Evolutionary conservation across 2,329 filamentous ascomycete genomes (phyloP), one percentile per base, ranked within the genome.

Genomic region (Cercospora sp.): DNA sequence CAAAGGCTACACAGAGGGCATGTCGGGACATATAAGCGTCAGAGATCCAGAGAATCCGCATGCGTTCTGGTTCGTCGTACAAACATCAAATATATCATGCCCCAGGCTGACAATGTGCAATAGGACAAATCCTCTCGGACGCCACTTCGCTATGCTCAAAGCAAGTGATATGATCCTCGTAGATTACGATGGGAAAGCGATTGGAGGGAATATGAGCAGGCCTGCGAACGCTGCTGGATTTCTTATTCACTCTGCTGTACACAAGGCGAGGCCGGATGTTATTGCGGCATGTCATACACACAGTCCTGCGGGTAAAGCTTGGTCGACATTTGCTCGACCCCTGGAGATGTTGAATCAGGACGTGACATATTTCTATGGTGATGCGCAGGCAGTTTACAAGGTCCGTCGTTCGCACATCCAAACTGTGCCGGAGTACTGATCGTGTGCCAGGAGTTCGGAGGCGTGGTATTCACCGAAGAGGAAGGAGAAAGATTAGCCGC

Each of bases 331-430:
- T 74, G 88, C 84, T 1, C 82, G 81, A 28, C 86, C 85, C 1
- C 81, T 92, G 18, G 89, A 91, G 68, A 92, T 92, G 89, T 81
- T 92, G 65, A 90, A 87, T 63, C 89, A 88, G 80, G 90, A 89
- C 77, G 85, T 89, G 3, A 87, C 86, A 74, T 87, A 87, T 72
- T 85, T 92, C 70, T 86, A 90, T 77, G 82, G 82, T 30, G 84
- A 87, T 18, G 85, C 86, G 5, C 89, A 91, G 73, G 85, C 85
- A 9, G 87, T 91, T 1, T 91, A 91, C 75, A 68, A 72, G 67
- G 73, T 74, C 43, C 63, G 72, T n/a, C n/a, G n/a, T n/a, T n/a
- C n/a, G n/a, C n/a, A n/a, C n/a, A n/a, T n/a, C n/a, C n/a, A n/a
- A n/a, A n/a, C n/a, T n/a, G n/a, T n/a, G n/a, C n/a, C n/a, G n/a